phyloP scores from a whole-genome alignment of 1,284 basidiomycete genomes.

The Moniliophthora roreri region DNA sequence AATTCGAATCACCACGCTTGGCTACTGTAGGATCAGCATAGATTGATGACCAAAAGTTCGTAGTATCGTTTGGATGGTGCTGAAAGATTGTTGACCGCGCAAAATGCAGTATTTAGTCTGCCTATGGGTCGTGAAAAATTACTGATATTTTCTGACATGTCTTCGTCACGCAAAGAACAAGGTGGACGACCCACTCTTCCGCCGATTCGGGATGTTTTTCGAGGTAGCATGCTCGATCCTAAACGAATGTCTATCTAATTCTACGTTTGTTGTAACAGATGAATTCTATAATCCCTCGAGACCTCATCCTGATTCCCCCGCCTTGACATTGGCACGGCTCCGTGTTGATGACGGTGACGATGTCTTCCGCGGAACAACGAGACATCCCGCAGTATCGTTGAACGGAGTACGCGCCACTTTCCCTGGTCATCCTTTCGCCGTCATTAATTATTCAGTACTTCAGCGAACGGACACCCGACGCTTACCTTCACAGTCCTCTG shows the following conservation, averaged over 20 bases:
- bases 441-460: no score
- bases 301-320: constrained; percentile 34
- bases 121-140: not conserved
- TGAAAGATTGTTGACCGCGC: not conserved
- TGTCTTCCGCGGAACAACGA: not conserved
- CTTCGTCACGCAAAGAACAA: constrained; percentile 33
- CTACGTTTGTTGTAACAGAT: constrained; percentile 28
- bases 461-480: no score
- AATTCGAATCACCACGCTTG: not conserved
- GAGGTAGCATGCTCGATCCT: constrained; percentile 41
- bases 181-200: constrained; percentile 66
- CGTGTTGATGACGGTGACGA: constrained; percentile 36
- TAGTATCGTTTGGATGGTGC: not conserved
- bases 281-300: constrained; percentile 42
- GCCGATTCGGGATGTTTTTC: constrained; percentile 71
- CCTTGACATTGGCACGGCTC: constrained; percentile 37
- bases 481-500: no score
- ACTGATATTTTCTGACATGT: constrained; percentile 29
- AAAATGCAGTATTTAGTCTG: constrained; percentile 1
- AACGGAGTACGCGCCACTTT: not conserved
- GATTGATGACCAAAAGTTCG: constrained; percentile 3
- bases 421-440: not conserved
- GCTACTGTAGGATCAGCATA: not conserved
- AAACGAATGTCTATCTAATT: not conserved
- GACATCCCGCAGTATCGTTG: constrained; percentile 15